Evolutionary conservation across 305 asterid genomes (phyloP), one percentile per base, ranked within the genome.

Genomic region (Ilex paraguariensis): DNA sequence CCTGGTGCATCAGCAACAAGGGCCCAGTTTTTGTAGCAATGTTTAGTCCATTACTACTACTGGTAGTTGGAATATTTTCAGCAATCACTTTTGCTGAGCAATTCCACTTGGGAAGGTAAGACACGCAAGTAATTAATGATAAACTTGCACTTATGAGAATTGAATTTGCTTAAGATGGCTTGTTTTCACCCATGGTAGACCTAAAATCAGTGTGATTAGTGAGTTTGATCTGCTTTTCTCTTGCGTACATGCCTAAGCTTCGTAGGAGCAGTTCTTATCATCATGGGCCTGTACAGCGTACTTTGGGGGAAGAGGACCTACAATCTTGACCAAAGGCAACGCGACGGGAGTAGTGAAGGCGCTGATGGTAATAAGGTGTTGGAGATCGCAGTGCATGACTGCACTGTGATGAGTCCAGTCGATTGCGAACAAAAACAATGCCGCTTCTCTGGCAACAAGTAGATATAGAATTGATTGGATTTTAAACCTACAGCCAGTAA

Each of bases 31-130:
- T 69, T 57, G 74, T 50, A 2, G 73, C 78, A 31, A 64, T 60
- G 68, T 73, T 73, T 36, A 57, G 56, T 45, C 74, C 68, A 1
- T 30, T 73, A 13, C 55, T 59, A 30, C 67, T 73, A 14, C 32
- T 73, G 3, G 36, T 65, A 11, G 68, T 56, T 46, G 71, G 62
- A 28, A 50, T 72, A 11, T 65, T 73, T 61, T 73, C 78, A 16
- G 68, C 63, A 15, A 15, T 65, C 33, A 71, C 30, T 42, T 73
- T 64, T 53, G 74, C 68, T 7, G 74, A 73, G 63, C 64, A 53
- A 56, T 67, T 73, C 60, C 73, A 73, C 51, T 56, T 73, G 66
- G 78, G 78, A 51, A 68, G 74, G 74, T 68, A 12, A 46, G 36
- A 14, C 14, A 21, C 28, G 28, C 28, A 21, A 21, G 28, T 21